Evolutionary conservation across 352 stramenopile genomes (phyloP).

Genomic region (Phytophthora tubulina): DNA sequence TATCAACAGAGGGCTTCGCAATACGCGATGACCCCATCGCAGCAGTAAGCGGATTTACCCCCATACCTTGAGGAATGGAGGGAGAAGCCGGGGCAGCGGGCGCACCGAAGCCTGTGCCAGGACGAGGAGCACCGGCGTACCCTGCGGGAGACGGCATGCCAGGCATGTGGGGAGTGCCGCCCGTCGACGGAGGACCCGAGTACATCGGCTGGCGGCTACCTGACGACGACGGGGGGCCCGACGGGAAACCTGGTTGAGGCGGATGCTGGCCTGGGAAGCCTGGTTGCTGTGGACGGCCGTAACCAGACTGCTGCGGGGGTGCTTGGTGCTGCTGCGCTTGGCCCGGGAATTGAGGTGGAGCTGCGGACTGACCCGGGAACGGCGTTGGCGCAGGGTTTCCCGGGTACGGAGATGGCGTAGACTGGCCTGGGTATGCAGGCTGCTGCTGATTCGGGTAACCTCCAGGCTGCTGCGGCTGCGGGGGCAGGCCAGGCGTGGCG

Average conservation of each 20-base stretch:
- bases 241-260: conserved; percentile 50
- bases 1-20: conserved; percentile 83
- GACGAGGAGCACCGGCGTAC: conserved; percentile 44
- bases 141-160: conserved; percentile 35
- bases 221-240: conserved; percentile 64
- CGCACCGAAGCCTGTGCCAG: conserved; percentile 48
- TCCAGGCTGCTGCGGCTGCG: conserved; percentile 43
- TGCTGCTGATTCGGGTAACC: conserved; percentile 51
- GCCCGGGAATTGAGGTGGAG: conserved; percentile 47
- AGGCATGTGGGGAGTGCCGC: conserved; percentile 37
- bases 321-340: conserved; percentile 38
- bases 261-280: conserved; percentile 43
- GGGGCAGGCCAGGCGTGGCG: conserved; percentile 38
- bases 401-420: conserved; percentile 45
- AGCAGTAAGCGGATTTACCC: conserved; percentile 74
- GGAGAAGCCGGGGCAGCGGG: conserved; percentile 40
- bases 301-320: conserved; percentile 43
- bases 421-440: conserved; percentile 44
- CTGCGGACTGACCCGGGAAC: conserved; percentile 46
- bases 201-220: conserved; percentile 45
- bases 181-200: conserved; percentile 49
- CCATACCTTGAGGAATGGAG: conserved; percentile 69
- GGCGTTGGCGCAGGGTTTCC: conserved; percentile 34
- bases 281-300: conserved; percentile 51
- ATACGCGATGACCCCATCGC: conserved; percentile 80